Evolutionary conservation across 345 rosid genomes (phyloP), one percentile per base, ranked within the genome.

Genomic region (Moringa oleifera): DNA sequence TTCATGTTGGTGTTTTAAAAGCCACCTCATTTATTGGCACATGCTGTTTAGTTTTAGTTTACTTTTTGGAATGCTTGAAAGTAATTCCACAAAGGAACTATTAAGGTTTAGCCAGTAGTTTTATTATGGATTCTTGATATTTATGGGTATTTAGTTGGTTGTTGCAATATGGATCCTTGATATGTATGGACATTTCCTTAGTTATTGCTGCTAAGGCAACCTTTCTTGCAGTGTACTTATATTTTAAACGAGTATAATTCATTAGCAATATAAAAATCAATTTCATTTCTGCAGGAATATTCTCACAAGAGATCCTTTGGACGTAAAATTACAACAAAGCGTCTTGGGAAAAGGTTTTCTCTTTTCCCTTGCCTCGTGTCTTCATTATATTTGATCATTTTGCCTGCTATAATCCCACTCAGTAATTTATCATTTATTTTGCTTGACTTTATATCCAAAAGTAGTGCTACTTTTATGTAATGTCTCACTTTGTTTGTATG

Each of bases 271-370:
- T 11, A 23, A 54, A 6, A 21, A 33, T 31, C 16, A 36, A 31
- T 19, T 58, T 45, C 55, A 52, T 22, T 61, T 62, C 69, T 70
- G 59, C 82, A 94, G 96, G 99, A 82, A 68, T 75, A 62, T 90
- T 49, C 51, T 71, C 16, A 46, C 31, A 66, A 80, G 83, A 45
- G 89, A 79, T 66, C 62, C 81, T 36, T 62, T 58, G 22, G 79
- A 76, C 68, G 79, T 78, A 65, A 75, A 74, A 33, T 82, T 93
- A 41, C 91, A 74, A 68, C 85, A 80, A 74, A 85, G 84, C 79
- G 53, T 73, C 25, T 64, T 57, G 28, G 73, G 67, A 28, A 68
- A 72, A 86, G 92, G 98, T 90, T 57, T 20, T 18, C 7, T 18
- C 3, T 20, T 45, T 51, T 49, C n/a, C 51, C 51, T 15, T 23